These are phyloP conservation scores for Ganoderma meredithae DNA, from an alignment of 1,284 basidiomycete genomes.

Conservation along the genomic window DNA sequence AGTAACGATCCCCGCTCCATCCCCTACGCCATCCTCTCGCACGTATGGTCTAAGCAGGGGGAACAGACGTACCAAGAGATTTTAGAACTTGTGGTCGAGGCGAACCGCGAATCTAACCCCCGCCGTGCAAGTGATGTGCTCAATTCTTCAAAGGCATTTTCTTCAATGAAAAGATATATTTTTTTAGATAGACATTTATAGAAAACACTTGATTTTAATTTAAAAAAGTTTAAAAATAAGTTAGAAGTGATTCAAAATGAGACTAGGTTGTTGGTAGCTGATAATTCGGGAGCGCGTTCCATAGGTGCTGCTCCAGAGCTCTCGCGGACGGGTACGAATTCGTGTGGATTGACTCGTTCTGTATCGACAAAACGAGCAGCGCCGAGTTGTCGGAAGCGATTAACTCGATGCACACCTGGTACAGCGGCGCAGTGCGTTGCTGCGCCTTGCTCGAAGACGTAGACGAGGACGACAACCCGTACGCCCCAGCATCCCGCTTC, in stretches of 20 bases:
- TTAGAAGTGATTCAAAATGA: too few relatives aligned
- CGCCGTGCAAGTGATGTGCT: background rate
- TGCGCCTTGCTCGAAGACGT: constrained; percentile 7
- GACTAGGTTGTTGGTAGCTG: too few relatives aligned
- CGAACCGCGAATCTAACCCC: background rate
- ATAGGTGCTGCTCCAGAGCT: constrained; percentile 2
- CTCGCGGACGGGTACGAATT: constrained; percentile 9
- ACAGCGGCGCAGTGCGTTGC: background rate
- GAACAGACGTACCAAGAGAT: constrained; percentile 8
- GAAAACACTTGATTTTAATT: too few relatives aligned
- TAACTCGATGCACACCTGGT: constrained; percentile 9
- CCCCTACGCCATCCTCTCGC: constrained; percentile 7
- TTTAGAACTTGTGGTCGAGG: background rate
- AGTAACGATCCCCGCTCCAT: background rate
- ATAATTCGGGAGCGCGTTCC: too few relatives aligned
- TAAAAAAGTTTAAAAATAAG: too few relatives aligned
- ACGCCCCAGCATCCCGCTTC: constrained; percentile 4
- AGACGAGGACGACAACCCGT: background rate
- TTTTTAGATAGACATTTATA: too few relatives aligned
- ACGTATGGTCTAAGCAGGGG: constrained; percentile 5
- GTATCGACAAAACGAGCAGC: constrained; percentile 11
- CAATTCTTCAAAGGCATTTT: too few relatives aligned
- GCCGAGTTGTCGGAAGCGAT: constrained; percentile 11
- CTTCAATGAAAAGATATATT: too few relatives aligned
- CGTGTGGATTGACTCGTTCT: constrained; percentile 5